Evolutionary conservation across 257 asterid genomes (phyloP), one percentile per base, ranked within the genome.

Genomic region (Jaltomata sinuosa): DNA sequence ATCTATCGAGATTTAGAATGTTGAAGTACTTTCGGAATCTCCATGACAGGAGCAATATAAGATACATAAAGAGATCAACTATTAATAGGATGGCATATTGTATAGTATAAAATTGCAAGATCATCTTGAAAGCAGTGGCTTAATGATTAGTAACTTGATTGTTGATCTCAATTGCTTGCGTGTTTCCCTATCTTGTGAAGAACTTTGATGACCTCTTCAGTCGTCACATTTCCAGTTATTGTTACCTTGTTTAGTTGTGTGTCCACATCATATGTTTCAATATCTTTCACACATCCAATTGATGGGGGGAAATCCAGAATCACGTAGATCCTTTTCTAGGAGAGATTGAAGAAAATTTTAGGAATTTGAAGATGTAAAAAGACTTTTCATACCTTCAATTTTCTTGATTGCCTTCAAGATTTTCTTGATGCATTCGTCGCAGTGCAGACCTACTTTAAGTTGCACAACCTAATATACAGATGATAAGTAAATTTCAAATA

Each of bases 361-460:
- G 38, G 19, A 45, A 45, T 4, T 15, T 50, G 59, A 34, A 61
- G 18, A 59, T 69, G 52, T 12, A 74, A 14, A 32, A 21, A 36
- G n/a, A 11, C 47, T 22, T 74, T 16, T 15, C 14, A 47, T 81
- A 93, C 99, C 99, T 93, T 94, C 97, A 54, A 96, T 89, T 87
- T 96, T 96, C 92, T 96, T 96, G 93, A 94, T 92, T 88, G 97
- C 91, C 91, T 94, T 94, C 90, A 96, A 84, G 91, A 96, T 96
- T 87, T 93, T 92, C 94, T 92, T 94, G 89, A 93, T 94, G 91
- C 98, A 96, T 84, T 93, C 95, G 4, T 89, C 94, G 53, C 98
- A 94, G 90, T 94, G 99, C 69, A 96, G 59, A n/a, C 97, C 97
- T 5, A 96, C 97, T 91, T 90, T 94, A 91, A 96, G 85, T 85